Conservation (phyloP, 352 stramenopile species). For the Phytophthora capsici region DNA sequence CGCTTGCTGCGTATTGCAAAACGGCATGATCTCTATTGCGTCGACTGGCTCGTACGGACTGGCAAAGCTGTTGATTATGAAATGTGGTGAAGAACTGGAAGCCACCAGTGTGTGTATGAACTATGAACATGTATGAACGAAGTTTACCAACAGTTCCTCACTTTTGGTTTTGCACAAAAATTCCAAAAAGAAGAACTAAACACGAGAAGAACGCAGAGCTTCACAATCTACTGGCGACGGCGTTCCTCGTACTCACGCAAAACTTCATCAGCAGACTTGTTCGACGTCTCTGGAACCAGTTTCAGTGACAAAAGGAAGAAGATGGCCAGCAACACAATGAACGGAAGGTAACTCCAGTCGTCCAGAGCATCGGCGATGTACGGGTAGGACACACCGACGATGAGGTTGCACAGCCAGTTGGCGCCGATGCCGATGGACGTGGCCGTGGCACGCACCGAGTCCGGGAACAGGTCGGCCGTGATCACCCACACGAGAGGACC, state of each 20-base stretch:
- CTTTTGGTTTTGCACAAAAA: too few relatives aligned
- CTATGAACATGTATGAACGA: not conserved
- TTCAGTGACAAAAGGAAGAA: conserved; percentile 48
- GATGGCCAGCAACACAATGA: conserved; percentile 48
- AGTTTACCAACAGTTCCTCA: too few relatives aligned
- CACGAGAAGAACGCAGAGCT: too few relatives aligned
- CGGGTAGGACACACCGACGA: conserved; percentile 61
- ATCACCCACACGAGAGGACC: too few relatives aligned
- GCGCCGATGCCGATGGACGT: conserved; percentile 46
- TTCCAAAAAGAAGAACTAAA: too few relatives aligned
- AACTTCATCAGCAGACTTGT: conserved; percentile 63
- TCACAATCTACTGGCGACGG: too few relatives aligned
- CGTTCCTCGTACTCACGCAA: conserved; percentile 37
- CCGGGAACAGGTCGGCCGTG: too few relatives aligned
- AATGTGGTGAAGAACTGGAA: conserved; percentile 16
- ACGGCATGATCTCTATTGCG: conserved; percentile 37
- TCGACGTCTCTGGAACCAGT: conserved; percentile 57
- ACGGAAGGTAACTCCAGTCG: conserved; percentile 53
- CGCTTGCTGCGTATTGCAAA: conserved; percentile 42
- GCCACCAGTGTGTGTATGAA: conserved; percentile 2
- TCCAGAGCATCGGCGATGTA: conserved; percentile 48
- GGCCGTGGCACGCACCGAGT: too few relatives aligned
- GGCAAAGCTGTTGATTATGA: conserved; percentile 33
- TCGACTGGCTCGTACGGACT: conserved; percentile 38
- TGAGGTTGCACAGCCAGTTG: conserved; percentile 59